Conservation (phyloP, 768 basidiomycete genomes). For the Megacollybia marginata region DNA sequence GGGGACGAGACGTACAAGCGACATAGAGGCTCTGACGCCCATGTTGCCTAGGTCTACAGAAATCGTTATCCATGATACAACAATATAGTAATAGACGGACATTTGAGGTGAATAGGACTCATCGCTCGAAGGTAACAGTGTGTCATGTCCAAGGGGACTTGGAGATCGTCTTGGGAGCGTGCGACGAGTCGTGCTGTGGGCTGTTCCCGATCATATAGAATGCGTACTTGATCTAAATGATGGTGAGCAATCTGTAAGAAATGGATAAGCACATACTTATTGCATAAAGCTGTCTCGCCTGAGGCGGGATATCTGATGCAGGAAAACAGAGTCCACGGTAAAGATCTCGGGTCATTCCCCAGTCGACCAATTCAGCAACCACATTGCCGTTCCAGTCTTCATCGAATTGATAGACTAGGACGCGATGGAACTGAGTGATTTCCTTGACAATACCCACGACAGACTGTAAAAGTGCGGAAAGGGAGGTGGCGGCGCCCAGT, state of each 20-base stretch:
- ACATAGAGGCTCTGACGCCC: slow-evolving; percentile 81
- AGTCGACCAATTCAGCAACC: slow-evolving; percentile 75
- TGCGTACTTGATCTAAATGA: slow-evolving; percentile 59
- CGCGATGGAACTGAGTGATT: slow-evolving; percentile 74
- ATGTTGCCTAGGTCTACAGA: slow-evolving; percentile 64
- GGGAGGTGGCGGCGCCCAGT: slow-evolving; percentile 53
- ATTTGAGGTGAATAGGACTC: slow-evolving; percentile 81
- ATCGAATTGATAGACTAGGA: slow-evolving; percentile 79
- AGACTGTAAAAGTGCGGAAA: slow-evolving; percentile 65
- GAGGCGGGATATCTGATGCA: slow-evolving; percentile 54
- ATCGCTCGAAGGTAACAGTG: slow-evolving; percentile 82
- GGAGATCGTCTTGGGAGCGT: slow-evolving; percentile 53
- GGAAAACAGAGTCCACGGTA: slow-evolving; percentile 70
- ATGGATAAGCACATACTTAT: slow-evolving; percentile 40
- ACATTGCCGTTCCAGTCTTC: slow-evolving; percentile 74
- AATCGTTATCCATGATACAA: background rate
- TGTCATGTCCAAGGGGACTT: slow-evolving; percentile 74
- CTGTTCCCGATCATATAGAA: slow-evolving; percentile 71
- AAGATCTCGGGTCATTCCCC: slow-evolving; percentile 64
- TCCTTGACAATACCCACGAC: slow-evolving; percentile 69
- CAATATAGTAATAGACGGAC: slow-evolving; percentile 24
- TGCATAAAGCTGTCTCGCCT: slow-evolving; percentile 66
- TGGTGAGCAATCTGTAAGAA: background rate
- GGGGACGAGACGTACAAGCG: slow-evolving; percentile 46
- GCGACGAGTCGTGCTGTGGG: slow-evolving; percentile 69